These are phyloP conservation scores for Candolleomyces eurysporus DNA, from an alignment of 768 basidiomycete genomes.

Conservation along the genomic window DNA sequence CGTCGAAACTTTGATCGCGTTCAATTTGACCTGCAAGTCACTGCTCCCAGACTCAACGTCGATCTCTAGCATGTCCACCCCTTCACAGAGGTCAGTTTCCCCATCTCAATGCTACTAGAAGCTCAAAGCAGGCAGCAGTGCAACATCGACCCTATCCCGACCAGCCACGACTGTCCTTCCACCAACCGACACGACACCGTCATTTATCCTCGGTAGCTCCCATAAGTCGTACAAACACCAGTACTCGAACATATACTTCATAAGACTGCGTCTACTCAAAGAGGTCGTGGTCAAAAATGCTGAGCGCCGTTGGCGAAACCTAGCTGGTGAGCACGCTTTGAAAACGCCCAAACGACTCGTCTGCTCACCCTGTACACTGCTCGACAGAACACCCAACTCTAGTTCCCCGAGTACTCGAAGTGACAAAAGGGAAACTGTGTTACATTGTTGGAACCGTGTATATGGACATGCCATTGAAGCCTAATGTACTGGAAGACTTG, in stretches of 20 bases:
- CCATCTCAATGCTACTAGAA: background rate
- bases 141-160: constrained; percentile 22
- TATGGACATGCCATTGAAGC: constrained; percentile 98
- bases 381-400: constrained; percentile 60
- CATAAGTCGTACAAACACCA: constrained; percentile 54
- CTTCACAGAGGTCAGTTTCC: background rate
- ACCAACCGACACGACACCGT: constrained; percentile 34
- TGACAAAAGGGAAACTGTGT: constrained; percentile 80
- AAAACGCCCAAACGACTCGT: background rate
- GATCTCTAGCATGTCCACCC: background rate
- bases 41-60: background rate
- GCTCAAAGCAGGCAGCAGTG: background rate
- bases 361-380: background rate
- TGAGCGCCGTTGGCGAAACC: constrained; percentile 35
- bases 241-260: constrained; percentile 58
- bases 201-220: constrained; percentile 40
- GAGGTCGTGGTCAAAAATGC: constrained; percentile 41
- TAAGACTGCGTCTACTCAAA: constrained; percentile 42
- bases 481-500: constrained; percentile 95
- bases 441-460: constrained; percentile 95
- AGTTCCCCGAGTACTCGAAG: constrained; percentile 83
- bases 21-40: background rate
- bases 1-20: constrained; percentile 1
- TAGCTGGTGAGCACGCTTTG: constrained; percentile 33
- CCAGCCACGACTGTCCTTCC: constrained; percentile 38